Conservation (phyloP, 2,329 filamentous ascomycete genomes). For the Hymenoscyphus fructigenus region DNA sequence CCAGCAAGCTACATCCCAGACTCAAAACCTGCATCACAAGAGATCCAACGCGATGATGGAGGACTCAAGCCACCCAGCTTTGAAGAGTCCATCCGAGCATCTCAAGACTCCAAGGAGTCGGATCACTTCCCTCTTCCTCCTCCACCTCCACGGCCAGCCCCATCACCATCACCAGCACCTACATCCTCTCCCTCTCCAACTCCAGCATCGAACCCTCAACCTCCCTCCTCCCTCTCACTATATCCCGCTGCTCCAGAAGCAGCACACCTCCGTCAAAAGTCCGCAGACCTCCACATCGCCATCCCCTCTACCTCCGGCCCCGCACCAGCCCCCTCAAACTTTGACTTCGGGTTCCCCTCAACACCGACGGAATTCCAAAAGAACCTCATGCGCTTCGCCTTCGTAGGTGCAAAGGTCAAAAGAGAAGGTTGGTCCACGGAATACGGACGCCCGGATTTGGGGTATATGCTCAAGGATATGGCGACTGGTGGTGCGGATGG, state of each 20-base stretch:
- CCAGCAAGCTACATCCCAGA: conserved; percentile 9
- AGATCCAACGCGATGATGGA: conserved; percentile 8
- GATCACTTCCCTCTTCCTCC: conserved; percentile 6
- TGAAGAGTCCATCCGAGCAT: conserved; percentile 8
- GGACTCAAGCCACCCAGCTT: conserved; percentile 13
- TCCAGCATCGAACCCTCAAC: conserved; percentile 11
- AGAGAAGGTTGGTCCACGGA: conserved; percentile 87
- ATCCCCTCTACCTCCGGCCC: conserved; percentile 23
- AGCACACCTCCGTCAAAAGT: conserved; percentile 29
- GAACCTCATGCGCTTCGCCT: conserved; percentile 86
- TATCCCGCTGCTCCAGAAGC: conserved; percentile 17
- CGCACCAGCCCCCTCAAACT: conserved; percentile 42
- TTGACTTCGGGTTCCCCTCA: conserved; percentile 78
- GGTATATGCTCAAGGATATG: conserved; percentile 82
- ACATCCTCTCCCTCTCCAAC: conserved; percentile 19
- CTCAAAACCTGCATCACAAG: conserved; percentile 14
- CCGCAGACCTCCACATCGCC: conserved; percentile 27
- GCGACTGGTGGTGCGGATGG: conserved; percentile 68
- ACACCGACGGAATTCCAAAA: conserved; percentile 88
- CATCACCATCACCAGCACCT: conserved; percentile 2
- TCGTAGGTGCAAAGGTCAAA: conserved; percentile 63
- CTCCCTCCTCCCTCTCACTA: conserved; percentile 9
- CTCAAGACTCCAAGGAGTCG: conserved; percentile 16
- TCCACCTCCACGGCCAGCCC: not conserved
- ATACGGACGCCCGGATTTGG: conserved; percentile 85